Evolutionary conservation across 2,329 filamentous ascomycete genomes (phyloP).

Genomic region (Sporothrix pseudoabietina): DNA sequence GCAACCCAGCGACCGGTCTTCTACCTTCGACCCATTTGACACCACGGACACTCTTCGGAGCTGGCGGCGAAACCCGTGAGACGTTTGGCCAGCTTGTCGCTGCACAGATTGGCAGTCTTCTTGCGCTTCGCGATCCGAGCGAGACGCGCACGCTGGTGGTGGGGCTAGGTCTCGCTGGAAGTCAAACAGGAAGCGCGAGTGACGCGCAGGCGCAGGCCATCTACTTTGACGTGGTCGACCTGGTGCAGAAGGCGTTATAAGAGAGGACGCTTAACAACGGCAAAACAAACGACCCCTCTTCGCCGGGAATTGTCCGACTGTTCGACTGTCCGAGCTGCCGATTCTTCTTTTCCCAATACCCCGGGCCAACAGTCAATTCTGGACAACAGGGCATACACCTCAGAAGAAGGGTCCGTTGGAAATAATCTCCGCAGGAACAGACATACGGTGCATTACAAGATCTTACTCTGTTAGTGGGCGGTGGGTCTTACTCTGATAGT

Average conservation of each 20-base stretch:
- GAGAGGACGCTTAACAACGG: background rate
- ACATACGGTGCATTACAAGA: background rate
- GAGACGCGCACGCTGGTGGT: slow-evolving; percentile 63
- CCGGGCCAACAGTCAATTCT: background rate
- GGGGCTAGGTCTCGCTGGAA: slow-evolving; percentile 58
- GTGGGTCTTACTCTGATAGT: background rate
- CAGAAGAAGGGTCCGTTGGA: background rate
- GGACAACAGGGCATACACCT: background rate
- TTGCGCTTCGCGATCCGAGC: slow-evolving; percentile 70
- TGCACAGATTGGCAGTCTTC: slow-evolving; percentile 80
- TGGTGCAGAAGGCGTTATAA: slow-evolving; percentile 58
- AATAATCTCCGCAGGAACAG: background rate
- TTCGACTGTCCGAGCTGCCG: background rate
- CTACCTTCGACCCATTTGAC: slow-evolving; percentile 82
- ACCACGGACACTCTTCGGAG: slow-evolving; percentile 83
- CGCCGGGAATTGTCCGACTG: background rate
- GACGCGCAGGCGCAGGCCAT: slow-evolving; percentile 44
- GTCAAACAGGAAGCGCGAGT: slow-evolving; percentile 42
- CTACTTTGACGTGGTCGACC: slow-evolving; percentile 67
- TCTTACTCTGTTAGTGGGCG: no score
- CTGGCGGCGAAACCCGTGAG: slow-evolving; percentile 76
- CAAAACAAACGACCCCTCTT: background rate
- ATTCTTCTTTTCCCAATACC: background rate
- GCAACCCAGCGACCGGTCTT: slow-evolving; percentile 37
- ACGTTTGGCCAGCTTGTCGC: slow-evolving; percentile 85